Evolutionary conservation across 306 rosid genomes (phyloP), one percentile per base, ranked within the genome.

Genomic region (Cicer chorassanicum): DNA sequence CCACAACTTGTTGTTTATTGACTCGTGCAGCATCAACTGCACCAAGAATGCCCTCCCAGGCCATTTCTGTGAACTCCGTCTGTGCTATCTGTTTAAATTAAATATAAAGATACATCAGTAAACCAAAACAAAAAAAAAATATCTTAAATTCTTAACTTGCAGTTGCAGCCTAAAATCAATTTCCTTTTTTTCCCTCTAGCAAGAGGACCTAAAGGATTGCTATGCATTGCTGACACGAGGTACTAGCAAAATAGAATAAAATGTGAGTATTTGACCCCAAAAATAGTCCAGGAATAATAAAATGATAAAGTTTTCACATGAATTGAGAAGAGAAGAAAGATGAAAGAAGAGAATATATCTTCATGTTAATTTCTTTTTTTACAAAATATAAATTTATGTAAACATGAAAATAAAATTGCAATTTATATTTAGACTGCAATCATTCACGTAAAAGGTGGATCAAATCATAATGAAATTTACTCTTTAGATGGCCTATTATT

Each of bases 61-160:
- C 99, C 97, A 90, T 87, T 74, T 94, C 97, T 18, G 99, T 94
- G 88, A 85, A 94, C 73, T 92, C 99, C 7, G 88, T 72, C 40
- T 75, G 99, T 43, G 83, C 72, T 6, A 87, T 70, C 99, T 94
- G 83, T 68, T 72, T n/a, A 73, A 60, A 71, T 72, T 24, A 70
- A 59, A 70, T 7, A 81, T 36, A 49, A 57, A 78, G 2, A 40
- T 19, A 13, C 62, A 57, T 65, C 21, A 70, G 7, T 12, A 46
- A 46, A 59, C 65, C 71, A 51, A 1, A 51, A 42, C 9, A 12
- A n/a, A 13, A 13, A 64, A 64, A 34, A 13, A 34, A 16, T 13
- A 63, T 43, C 48, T 44, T 57, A 34, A 71, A 40, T 39, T 62
- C 45, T 16, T 46, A 44, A 71, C 67, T 39, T 1, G 5, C 42